Conservation (phyloP, 495 filamentous ascomycete species). For the Cladorrhinum samala region DNA sequence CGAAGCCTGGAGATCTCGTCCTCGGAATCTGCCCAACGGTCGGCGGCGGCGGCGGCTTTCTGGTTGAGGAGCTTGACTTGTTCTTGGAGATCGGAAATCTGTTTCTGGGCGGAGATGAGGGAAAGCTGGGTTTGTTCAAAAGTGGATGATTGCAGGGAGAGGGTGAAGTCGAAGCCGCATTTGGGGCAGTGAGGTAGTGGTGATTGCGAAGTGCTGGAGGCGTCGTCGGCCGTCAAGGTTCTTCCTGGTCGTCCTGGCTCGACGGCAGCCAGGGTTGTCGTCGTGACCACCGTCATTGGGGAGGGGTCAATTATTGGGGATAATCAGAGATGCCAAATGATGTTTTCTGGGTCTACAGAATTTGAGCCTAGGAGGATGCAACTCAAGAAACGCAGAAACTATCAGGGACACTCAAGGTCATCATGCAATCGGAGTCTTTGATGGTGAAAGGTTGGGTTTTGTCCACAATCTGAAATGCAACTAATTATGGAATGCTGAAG, state of each 20-base stretch:
- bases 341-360: too few species aligned
- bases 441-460: too few species aligned
- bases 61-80: conserved; percentile 69
- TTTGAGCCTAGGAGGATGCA: too few species aligned
- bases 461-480: not conserved
- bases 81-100: conserved; percentile 74
- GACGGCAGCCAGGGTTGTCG: not conserved
- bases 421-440: too few species aligned
- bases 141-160: conserved; percentile 20
- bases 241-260: not conserved
- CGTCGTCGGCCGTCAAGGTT: not conserved
- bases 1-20: conserved; percentile 71
- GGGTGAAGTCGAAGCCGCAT: conserved; percentile 33
- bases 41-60: conserved; percentile 68
- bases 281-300: conserved; percentile 8
- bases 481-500: not conserved
- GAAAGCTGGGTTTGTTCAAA: conserved; percentile 45
- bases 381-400: too few species aligned
- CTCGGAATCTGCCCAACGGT: conserved; percentile 92
- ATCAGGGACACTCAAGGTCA: too few species aligned
- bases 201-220: not conserved
- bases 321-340: too few species aligned
- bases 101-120: conserved; percentile 52
- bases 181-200: conserved; percentile 28
- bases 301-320: too few species aligned